These are phyloP conservation scores for Penicillium alfredii DNA, from an alignment of 495 filamentous ascomycete species.

Conservation along the genomic window DNA sequence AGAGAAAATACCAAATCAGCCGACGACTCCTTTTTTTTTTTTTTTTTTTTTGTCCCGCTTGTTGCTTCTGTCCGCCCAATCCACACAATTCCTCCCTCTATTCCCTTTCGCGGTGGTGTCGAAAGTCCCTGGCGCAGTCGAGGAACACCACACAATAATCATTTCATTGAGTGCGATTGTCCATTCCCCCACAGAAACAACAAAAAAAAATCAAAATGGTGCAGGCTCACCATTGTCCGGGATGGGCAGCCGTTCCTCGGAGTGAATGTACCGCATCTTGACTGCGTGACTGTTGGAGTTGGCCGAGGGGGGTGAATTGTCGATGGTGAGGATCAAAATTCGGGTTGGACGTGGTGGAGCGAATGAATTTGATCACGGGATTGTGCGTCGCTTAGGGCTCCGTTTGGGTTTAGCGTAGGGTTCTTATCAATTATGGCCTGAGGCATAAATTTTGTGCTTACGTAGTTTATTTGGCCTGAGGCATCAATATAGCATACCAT, in stretches of 20 bases:
- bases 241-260: constrained; percentile 84
- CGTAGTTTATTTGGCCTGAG: too few relatives aligned
- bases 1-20: constrained; percentile 28
- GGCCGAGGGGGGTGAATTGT: constrained; percentile 44
- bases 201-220: constrained; percentile 18
- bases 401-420: constrained; percentile 40
- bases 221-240: constrained; percentile 85
- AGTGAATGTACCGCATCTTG: constrained; percentile 99
- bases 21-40: constrained; percentile 1
- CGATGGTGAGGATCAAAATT: constrained; percentile 46
- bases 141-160: too few relatives aligned
- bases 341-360: constrained; percentile 38
- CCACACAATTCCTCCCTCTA: constrained; percentile 7
- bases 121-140: too few relatives aligned
- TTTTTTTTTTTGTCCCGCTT: constrained; percentile 1
- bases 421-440: constrained; percentile 31
- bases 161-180: too few relatives aligned
- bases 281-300: constrained; percentile 41
- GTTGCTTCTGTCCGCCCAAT: constrained; percentile 9
- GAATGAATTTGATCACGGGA: constrained; percentile 45
- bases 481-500: too few relatives aligned
- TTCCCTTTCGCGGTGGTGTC: too few relatives aligned
- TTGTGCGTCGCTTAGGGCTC: constrained; percentile 48
- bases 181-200: constrained; percentile 7
- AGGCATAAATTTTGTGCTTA: too few relatives aligned